phyloP scores from a whole-genome alignment of 1,139 yeast genomes.

The Yamadazyma songkhlaensis region DNA sequence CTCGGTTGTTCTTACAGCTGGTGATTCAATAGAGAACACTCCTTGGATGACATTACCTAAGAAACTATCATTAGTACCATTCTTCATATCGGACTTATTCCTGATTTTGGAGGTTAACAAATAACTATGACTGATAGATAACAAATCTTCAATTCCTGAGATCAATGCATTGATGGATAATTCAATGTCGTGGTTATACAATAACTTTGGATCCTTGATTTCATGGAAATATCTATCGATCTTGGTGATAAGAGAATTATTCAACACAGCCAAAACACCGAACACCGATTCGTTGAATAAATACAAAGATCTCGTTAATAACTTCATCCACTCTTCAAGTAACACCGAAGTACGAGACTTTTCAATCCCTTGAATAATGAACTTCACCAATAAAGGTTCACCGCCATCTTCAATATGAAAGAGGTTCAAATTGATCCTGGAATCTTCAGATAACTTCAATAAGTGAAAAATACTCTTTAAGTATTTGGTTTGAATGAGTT shows the following conservation, averaged over 20 bases:
- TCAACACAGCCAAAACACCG: slow-evolving; percentile 47
- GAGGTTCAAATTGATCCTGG: slow-evolving; percentile 27
- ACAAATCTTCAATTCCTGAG: slow-evolving; percentile 63
- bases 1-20: slow-evolving; percentile 53
- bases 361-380: slow-evolving; percentile 39
- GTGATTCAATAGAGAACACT: slow-evolving; percentile 78
- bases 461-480: slow-evolving; percentile 29
- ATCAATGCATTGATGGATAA: slow-evolving; percentile 51
- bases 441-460: slow-evolving; percentile 31
- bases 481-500: slow-evolving; percentile 27
- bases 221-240: slow-evolving; percentile 34
- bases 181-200: slow-evolving; percentile 32
- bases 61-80: slow-evolving; percentile 28
- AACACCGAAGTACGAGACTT: slow-evolving; percentile 34
- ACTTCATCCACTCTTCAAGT: slow-evolving; percentile 46
- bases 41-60: slow-evolving; percentile 81
- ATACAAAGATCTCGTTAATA: slow-evolving; percentile 44
- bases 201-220: slow-evolving; percentile 6
- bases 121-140: slow-evolving; percentile 62
- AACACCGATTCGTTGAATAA: slow-evolving; percentile 51
- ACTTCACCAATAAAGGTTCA: slow-evolving; percentile 31
- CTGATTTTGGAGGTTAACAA: slow-evolving; percentile 35
- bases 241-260: slow-evolving; percentile 49
- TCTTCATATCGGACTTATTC: slow-evolving; percentile 15
- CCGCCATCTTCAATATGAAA: slow-evolving; percentile 31